Evolutionary conservation across 2,329 filamentous ascomycete species (phyloP).

Genomic region (Rhynchosporium agropyri): DNA sequence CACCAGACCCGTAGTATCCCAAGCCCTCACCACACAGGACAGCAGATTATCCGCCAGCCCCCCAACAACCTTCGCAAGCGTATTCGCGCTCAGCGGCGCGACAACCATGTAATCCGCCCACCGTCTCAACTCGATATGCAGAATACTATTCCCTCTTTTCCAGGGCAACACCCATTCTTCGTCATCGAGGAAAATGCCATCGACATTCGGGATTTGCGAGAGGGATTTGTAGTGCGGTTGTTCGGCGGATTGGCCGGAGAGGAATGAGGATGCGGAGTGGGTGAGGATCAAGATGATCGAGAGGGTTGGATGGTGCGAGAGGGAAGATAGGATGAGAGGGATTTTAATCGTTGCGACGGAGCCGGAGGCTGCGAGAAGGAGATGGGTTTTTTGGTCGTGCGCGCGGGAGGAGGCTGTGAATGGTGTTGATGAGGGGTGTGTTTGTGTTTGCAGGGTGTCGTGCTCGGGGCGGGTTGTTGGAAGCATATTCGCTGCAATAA

Average conservation of each 20-base stretch:
- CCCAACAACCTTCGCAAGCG: conserved; percentile 77
- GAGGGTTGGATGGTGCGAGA: conserved; percentile 56
- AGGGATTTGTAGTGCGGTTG: conserved; percentile 71
- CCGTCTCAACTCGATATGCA: conserved; percentile 86
- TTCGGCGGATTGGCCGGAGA: conserved; percentile 73
- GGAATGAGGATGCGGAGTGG: conserved; percentile 71
- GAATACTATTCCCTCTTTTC: conserved; percentile 75
- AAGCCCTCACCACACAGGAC: conserved; percentile 75
- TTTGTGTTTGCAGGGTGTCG: conserved; percentile 17
- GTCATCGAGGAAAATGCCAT: conserved; percentile 79
- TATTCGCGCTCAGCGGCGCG: conserved; percentile 81
- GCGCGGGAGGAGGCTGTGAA: conserved; percentile 41
- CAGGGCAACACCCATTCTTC: conserved; percentile 84
- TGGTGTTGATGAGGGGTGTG: conserved; percentile 20
- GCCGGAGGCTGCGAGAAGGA: conserved; percentile 68
- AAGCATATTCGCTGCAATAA: conserved; percentile 27
- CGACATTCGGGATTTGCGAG: conserved; percentile 66
- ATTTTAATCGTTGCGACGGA: conserved; percentile 91
- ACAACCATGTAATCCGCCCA: conserved; percentile 83
- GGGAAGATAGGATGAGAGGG: conserved; percentile 63
- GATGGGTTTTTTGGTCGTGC: conserved; percentile 57
- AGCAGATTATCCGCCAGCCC: conserved; percentile 81
- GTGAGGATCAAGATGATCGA: conserved; percentile 88
- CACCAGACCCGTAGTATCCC: conserved; percentile 63
- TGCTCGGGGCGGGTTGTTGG: conserved; percentile 28